phyloP scores from a whole-genome alignment of 202 grass and related monocot genomes.

The Saccharum hybrid region DNA sequence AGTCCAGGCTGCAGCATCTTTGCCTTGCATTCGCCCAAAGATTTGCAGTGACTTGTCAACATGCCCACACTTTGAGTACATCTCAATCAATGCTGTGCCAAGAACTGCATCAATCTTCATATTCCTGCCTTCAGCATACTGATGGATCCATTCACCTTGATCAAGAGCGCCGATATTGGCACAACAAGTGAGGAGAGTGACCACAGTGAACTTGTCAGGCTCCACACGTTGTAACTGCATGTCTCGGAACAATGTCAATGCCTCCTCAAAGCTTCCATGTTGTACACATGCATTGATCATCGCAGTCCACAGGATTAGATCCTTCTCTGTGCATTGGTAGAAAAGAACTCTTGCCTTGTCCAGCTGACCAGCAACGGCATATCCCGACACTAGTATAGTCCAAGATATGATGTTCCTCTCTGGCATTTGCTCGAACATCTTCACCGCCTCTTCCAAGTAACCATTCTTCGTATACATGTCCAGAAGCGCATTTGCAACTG shows the following conservation, averaged over 20 bases:
- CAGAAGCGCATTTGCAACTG: slow-evolving; percentile 61
- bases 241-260: slow-evolving; percentile 60
- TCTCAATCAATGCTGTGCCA: slow-evolving; percentile 58
- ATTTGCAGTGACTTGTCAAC: slow-evolving; percentile 62
- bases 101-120: slow-evolving; percentile 62
- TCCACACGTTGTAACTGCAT: slow-evolving; percentile 62
- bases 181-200: slow-evolving; percentile 67
- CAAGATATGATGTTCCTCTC: slow-evolving; percentile 64
- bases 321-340: slow-evolving; percentile 52
- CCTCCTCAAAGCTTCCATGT: slow-evolving; percentile 56
- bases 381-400: slow-evolving; percentile 62
- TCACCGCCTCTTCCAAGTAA: slow-evolving; percentile 51
- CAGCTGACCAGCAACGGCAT: slow-evolving; percentile 46
- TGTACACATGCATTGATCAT: slow-evolving; percentile 72
- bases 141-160: slow-evolving; percentile 64
- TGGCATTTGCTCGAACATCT: slow-evolving; percentile 56
- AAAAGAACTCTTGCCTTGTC: slow-evolving; percentile 66
- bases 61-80: slow-evolving; percentile 67
- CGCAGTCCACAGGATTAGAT: slow-evolving; percentile 72
- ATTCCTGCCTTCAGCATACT: slow-evolving; percentile 40
- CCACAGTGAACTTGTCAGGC: slow-evolving; percentile 67
- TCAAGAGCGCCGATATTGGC: slow-evolving; percentile 62
- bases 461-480: slow-evolving; percentile 71
- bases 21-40: slow-evolving; percentile 45
- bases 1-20: slow-evolving; percentile 59